These are phyloP conservation scores for Phytophthora cryptogea DNA, from an alignment of 352 stramenopile species.

Conservation along the genomic window DNA sequence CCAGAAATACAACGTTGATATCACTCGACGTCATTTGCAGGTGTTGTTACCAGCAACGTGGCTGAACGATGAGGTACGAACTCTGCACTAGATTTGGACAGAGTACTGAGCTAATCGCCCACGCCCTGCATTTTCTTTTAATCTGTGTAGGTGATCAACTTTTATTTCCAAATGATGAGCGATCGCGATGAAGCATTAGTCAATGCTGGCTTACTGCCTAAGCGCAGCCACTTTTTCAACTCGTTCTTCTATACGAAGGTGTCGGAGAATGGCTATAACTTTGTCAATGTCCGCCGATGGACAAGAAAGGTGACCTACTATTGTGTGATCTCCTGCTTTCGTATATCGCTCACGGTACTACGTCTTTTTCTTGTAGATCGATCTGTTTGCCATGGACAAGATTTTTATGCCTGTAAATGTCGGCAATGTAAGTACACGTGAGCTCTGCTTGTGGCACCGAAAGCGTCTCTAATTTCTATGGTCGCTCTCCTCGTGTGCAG, in stretches of 20 bases:
- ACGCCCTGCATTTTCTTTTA: not conserved
- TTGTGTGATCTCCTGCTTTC: not conserved
- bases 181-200: constrained; percentile 72
- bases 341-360: not conserved
- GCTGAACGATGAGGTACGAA: constrained; percentile 81
- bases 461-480: not conserved
- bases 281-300: constrained; percentile 82
- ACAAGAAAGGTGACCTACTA: constrained; percentile 63
- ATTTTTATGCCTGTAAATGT: constrained; percentile 88
- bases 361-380: constrained; percentile 46
- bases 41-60: constrained; percentile 69
- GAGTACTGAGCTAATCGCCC: not conserved
- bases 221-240: constrained; percentile 85
- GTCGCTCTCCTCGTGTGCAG: constrained; percentile 33
- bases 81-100: not conserved
- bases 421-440: constrained; percentile 62
- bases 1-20: constrained; percentile 83
- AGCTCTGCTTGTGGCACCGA: not conserved
- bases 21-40: constrained; percentile 75
- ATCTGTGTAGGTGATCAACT: constrained; percentile 74
- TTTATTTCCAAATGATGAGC: constrained; percentile 83
- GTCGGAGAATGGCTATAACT: constrained; percentile 84
- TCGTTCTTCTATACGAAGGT: constrained; percentile 89
- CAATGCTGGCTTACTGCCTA: constrained; percentile 46
- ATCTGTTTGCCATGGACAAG: constrained; percentile 92